A percentile compares a stretch with the other conserved stretches of the same genome.
phyloP scores from a whole-genome alignment of 768 basidiomycete species.

The Rhodotorula toruloides region DNA sequence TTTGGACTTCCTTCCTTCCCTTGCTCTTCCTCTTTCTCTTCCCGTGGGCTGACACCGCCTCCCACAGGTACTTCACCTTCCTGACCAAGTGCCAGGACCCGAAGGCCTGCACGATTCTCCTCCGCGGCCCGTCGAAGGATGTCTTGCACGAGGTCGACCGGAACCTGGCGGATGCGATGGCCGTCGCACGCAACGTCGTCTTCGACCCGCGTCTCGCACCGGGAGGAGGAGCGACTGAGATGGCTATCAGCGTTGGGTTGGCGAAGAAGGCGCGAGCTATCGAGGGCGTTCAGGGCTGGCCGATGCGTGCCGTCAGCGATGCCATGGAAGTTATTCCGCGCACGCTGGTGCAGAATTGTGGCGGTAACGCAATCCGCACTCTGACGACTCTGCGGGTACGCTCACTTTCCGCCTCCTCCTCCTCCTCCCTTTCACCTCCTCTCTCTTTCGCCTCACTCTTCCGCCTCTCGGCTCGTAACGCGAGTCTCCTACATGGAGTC shows the following conservation, averaged over 20 bases:
- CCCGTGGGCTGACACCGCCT: not conserved
- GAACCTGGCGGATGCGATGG: slow-evolving; percentile 95
- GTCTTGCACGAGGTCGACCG: slow-evolving; percentile 97
- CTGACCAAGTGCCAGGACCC: slow-evolving; percentile 82
- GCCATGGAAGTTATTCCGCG: slow-evolving; percentile 96
- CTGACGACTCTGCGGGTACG: slow-evolving; percentile 86
- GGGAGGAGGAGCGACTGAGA: slow-evolving; percentile 95
- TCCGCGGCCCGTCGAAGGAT: slow-evolving; percentile 96
- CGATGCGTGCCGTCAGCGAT: slow-evolving; percentile 85
- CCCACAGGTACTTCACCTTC: slow-evolving; percentile 85
- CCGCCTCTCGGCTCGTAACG: too few species aligned
- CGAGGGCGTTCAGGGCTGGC: slow-evolving; percentile 84
- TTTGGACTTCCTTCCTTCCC: slow-evolving; percentile 5
- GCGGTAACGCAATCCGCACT: slow-evolving; percentile 88
- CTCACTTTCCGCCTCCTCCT: slow-evolving; percentile 16
- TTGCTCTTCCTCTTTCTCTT: not conserved
- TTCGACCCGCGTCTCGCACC: slow-evolving; percentile 93
- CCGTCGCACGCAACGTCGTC: slow-evolving; percentile 91
- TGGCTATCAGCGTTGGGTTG: slow-evolving; percentile 88
- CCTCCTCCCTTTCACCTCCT: not conserved
- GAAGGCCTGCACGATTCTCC: slow-evolving; percentile 95
- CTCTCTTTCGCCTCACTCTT: not conserved
- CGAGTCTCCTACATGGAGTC: too few species aligned
- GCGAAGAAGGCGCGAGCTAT: slow-evolving; percentile 66
- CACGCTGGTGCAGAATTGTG: slow-evolving; percentile 88